Evolutionary conservation across 2,329 filamentous ascomycete species (phyloP).

Genomic region (Emergomyces pasteurianus): DNA sequence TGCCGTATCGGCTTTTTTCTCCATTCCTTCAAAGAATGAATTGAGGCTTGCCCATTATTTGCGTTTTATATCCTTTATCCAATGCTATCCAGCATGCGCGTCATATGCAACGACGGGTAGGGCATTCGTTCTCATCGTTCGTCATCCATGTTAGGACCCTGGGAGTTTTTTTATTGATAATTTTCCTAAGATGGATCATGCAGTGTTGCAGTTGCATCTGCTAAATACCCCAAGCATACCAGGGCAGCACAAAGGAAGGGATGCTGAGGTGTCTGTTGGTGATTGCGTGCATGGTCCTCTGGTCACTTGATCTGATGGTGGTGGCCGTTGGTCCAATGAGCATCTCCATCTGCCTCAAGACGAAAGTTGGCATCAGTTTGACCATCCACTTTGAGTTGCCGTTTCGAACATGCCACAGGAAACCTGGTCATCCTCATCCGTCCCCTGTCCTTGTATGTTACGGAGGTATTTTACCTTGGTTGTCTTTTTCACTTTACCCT

Average conservation of each 20-base stretch:
- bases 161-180: background rate
- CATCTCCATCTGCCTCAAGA: background rate
- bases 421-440: background rate
- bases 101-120: background rate
- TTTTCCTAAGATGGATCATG: background rate
- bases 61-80: background rate
- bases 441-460: background rate
- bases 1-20: constrained; percentile 7
- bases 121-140: background rate
- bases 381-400: background rate
- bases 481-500: background rate
- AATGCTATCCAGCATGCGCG: background rate
- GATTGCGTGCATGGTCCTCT: constrained; percentile 43
- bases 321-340: constrained; percentile 17
- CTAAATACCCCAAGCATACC: constrained; percentile 5
- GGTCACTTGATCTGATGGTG: constrained; percentile 48
- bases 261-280: constrained; percentile 12
- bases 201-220: constrained; percentile 6
- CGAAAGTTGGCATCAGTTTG: background rate
- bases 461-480: background rate
- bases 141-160: background rate
- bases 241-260: constrained; percentile 18
- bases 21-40: constrained; percentile 8
- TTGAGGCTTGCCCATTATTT: constrained; percentile 2
- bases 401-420: background rate